Base-by-base conservation (phyloP, 1,284 basidiomycete genomes). In the Coniferiporia weirii region DNA sequence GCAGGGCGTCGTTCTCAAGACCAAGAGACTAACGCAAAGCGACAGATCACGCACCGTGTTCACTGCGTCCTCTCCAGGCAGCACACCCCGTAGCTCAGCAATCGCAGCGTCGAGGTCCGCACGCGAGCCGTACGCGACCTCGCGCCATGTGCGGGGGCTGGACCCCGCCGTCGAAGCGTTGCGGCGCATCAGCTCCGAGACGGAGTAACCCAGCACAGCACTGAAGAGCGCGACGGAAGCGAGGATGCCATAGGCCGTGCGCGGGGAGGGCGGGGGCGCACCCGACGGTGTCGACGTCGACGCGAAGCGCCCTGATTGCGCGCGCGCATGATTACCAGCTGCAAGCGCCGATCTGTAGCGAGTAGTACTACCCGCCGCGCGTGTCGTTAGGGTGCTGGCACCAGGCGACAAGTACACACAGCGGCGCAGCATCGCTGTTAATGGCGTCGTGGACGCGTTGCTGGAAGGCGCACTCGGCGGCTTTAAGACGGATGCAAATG, bases 81-180 rank as follows among this genome's bases (percentile, higher is more conserved):
- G 75, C 4, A 73, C 72, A 10, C 68, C 64, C 12, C 71, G 75
- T 27, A 89, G 73, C 62, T 85, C 81, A 27, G 72, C 66, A 38
- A 88, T 85, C 5, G 84, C 84, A 43, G 72, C 65, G 64, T 76
- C 64, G 17, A 86, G 64, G 57, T 84, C 81, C 45, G 74, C 65
- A 2, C 34, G 70, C 32, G 78, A 75, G 6, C 76, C 82, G 64
- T 83, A 83, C 19, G 45, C 48, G 15, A 56, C 53, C 47, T 56
- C 49, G 19, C 53, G 40, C 57, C 57, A 57, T 12, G 60, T 58
- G 17, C 32, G 36, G 27, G 44, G 34, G 9, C 20, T 50, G 10
- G 53, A n/a, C 8, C 22, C 19, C 17, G 20, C 51, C 20, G 53
- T 43, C 3, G 13, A 4, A 19, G n/a, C 27, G n/a, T 12, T 19